These are phyloP conservation scores for Setaria italica DNA, from an alignment of 202 grass and related monocot genomes.

Conservation along the genomic window DNA sequence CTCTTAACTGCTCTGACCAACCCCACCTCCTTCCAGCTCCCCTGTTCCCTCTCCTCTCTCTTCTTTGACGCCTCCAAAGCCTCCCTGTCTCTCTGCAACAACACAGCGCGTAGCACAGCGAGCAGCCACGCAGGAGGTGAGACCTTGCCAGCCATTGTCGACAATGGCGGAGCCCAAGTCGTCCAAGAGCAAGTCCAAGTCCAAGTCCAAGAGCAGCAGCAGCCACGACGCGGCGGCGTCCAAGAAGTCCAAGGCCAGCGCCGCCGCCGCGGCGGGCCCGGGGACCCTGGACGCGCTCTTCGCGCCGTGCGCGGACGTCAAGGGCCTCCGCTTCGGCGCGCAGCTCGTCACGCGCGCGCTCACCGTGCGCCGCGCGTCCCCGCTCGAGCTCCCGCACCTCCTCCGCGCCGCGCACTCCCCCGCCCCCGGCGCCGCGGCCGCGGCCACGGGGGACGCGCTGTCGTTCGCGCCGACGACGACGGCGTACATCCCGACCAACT, in stretches of 20 bases:
- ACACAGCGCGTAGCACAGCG: neutral
- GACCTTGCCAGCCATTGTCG: neutral
- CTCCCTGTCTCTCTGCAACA: neutral
- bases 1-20: constrained; percentile 43
- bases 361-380: constrained; percentile 69
- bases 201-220: constrained; percentile 55
- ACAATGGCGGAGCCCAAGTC: constrained; percentile 70
- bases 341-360: constrained; percentile 76
- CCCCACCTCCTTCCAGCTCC: constrained; percentile 35
- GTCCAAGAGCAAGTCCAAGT: constrained; percentile 58
- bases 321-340: constrained; percentile 73
- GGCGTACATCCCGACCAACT: constrained; percentile 76
- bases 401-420: constrained; percentile 40
- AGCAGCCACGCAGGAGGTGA: neutral
- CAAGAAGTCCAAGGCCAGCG: constrained; percentile 43
- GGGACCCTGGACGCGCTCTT: constrained; percentile 54
- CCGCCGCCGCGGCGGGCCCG: constrained; percentile 6
- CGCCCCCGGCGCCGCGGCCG: neutral
- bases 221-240: constrained; percentile 22
- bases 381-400: constrained; percentile 74
- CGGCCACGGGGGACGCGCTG: neutral
- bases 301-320: constrained; percentile 62
- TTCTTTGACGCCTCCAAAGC: neutral
- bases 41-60: neutral
- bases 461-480: constrained; percentile 70